phyloP scores from a whole-genome alignment of 2,329 filamentous ascomycete genomes.

The Chaetomium strumarium region DNA sequence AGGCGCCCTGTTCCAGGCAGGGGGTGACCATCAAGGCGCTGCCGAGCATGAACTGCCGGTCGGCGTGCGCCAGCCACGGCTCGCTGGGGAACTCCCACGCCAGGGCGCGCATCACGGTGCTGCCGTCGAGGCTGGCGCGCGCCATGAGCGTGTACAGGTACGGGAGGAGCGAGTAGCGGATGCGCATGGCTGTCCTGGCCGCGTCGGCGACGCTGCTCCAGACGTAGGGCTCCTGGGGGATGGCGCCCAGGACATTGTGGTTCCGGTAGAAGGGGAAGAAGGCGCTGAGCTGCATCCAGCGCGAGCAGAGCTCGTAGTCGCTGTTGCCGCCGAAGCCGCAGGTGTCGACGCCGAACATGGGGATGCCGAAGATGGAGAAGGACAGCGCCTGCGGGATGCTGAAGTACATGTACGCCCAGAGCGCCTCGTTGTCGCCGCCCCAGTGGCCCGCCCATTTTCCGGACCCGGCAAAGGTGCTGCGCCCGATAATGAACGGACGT shows the following conservation, averaged over 20 bases:
- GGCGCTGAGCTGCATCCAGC: conserved; percentile 52
- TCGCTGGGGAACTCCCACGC: conserved; percentile 71
- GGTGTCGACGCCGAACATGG: conserved; percentile 68
- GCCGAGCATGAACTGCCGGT: conserved; percentile 68
- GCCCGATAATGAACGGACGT: conserved; percentile 75
- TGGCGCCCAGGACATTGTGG: conserved; percentile 59
- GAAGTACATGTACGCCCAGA: conserved; percentile 69
- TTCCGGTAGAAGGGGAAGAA: conserved; percentile 78
- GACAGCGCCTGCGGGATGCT: conserved; percentile 72
- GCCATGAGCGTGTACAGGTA: conserved; percentile 74
- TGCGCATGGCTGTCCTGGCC: conserved; percentile 59
- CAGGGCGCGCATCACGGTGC: conserved; percentile 66
- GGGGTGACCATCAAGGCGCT: conserved; percentile 60
- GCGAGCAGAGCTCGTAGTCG: conserved; percentile 63
- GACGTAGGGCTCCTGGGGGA: conserved; percentile 63
- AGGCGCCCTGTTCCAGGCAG: conserved; percentile 57
- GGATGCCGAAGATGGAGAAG: conserved; percentile 68
- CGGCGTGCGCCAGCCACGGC: conserved; percentile 57
- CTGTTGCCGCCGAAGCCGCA: conserved; percentile 66
- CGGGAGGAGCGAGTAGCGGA: conserved; percentile 64
- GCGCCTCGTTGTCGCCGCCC: conserved; percentile 69
- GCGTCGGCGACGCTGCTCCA: conserved; percentile 63
- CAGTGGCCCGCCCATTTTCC: conserved; percentile 76
- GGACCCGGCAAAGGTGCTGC: conserved; percentile 72
- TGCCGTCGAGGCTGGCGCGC: conserved; percentile 57